Evolutionary conservation across 768 basidiomycete species (phyloP), one percentile per base, ranked within the genome.

Genomic region (Russula sp.): DNA sequence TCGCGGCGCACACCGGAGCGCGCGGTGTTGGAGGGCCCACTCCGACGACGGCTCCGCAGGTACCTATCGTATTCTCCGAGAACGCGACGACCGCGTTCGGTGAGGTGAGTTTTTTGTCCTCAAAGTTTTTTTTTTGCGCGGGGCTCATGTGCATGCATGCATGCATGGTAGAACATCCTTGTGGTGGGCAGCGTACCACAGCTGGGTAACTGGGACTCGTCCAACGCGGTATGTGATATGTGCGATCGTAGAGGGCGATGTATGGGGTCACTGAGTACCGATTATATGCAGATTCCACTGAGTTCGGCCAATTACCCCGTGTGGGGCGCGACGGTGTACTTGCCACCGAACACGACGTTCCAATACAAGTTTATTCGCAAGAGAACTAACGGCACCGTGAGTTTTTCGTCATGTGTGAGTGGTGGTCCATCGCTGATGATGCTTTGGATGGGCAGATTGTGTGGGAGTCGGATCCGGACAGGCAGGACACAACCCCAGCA

Each of bases 381-480:
- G 68, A 78, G 79, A 56, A 71, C 75, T 3, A 72, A 79, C 62
- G 81, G 80, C n/a, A 75, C 69, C 51, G 81, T 83, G 61, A 67
- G 80, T n/a, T 22, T 47, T 29, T 35, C 41, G 29, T 36, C 47
- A 29, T 47, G 25, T 29, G 25, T 29, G 25, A 29, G 3, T 29
- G 25, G 25, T 29, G n/a, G n/a, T n/a, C n/a, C 25, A 14, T 16
- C 46, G 25, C 46, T 47, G 46, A 47, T 25, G 9, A 25, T 46
- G 45, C 25, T 25, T 45, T 32, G 34, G 25, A 38, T 34, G 10
- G 0, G n/a, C 32, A 62, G 61, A 69, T 86, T 50, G 73, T 76
- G 8, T 85, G 83, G 83, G 85, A 86, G 68, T 81, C 81, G 0
- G 82, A 84, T 65, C 83, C 84, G 3, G 83, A 85, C 64, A 75